Conservation (phyloP, 1,284 basidiomycete genomes). For the Cronartium quercuum region DNA sequence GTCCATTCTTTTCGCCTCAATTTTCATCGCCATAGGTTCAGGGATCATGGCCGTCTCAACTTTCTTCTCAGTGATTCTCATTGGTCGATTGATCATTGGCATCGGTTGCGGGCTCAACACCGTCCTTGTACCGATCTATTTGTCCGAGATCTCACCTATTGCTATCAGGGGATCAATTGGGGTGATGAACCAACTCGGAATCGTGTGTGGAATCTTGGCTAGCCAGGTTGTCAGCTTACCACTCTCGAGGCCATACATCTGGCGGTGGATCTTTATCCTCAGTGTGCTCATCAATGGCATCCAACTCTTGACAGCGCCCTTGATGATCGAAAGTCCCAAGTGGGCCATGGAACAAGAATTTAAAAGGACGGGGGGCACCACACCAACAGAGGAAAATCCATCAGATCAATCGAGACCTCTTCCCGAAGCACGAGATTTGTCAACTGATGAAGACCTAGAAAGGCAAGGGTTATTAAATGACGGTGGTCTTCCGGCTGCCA, state of each 20-base stretch:
- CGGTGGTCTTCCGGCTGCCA: too few species aligned
- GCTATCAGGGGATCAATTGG: conserved; percentile 67
- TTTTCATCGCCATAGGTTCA: conserved; percentile 29
- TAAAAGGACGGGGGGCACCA: neutral
- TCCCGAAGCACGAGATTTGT: neutral
- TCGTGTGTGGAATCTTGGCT: conserved; percentile 73
- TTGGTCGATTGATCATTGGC: conserved; percentile 60
- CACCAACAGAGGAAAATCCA: neutral
- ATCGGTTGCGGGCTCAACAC: conserved; percentile 73
- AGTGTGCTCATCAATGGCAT: conserved; percentile 59
- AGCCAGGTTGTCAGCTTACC: conserved; percentile 64
- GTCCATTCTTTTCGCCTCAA: conserved; percentile 15
- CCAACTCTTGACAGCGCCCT: conserved; percentile 55
- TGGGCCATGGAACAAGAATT: conserved; percentile 8
- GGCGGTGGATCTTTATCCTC: conserved; percentile 67
- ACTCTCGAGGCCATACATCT: conserved; percentile 60
- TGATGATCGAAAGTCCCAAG: conserved; percentile 12
- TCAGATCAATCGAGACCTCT: neutral
- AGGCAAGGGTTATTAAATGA: conserved; percentile 5
- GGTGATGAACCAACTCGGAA: conserved; percentile 77
- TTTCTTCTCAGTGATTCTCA: conserved; percentile 5
- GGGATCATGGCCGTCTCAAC: conserved; percentile 18
- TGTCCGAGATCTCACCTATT: conserved; percentile 71
- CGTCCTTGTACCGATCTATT: conserved; percentile 76
- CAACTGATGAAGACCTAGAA: neutral